Evolutionary conservation across 139 green algal species (phyloP).

Genomic region (Picocystis salinarum): DNA sequence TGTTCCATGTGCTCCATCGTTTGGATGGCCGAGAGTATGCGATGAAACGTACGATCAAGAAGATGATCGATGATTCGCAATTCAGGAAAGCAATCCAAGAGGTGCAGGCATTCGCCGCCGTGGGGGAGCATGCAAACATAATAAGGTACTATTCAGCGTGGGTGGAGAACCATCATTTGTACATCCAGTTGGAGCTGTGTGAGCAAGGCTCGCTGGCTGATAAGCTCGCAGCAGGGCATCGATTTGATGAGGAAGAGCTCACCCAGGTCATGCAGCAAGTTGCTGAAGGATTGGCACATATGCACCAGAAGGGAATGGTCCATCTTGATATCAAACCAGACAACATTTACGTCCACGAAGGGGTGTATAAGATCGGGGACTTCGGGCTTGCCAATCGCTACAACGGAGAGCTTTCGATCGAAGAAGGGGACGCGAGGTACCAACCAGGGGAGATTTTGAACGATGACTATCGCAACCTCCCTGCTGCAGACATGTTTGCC

Average conservation of each 20-base stretch:
- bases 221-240: background rate
- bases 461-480: slow-evolving; percentile 26
- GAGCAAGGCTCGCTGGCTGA: slow-evolving; percentile 3
- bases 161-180: slow-evolving; percentile 51
- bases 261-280: slow-evolving; percentile 6
- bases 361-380: slow-evolving; percentile 73
- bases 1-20: slow-evolving; percentile 43
- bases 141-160: slow-evolving; percentile 64
- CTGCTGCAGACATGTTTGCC: slow-evolving; percentile 78
- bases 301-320: slow-evolving; percentile 56
- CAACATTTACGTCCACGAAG: slow-evolving; percentile 54
- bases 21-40: slow-evolving; percentile 69
- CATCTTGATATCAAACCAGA: slow-evolving; percentile 92
- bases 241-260: slow-evolving; percentile 3
- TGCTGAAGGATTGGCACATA: slow-evolving; percentile 37
- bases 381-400: slow-evolving; percentile 57
- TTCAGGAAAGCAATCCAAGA: slow-evolving; percentile 37
- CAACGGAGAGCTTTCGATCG: background rate
- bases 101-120: slow-evolving; percentile 52
- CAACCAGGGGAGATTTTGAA: slow-evolving; percentile 62
- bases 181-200: slow-evolving; percentile 79
- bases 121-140: slow-evolving; percentile 52
- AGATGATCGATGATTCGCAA: slow-evolving; percentile 25
- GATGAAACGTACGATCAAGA: slow-evolving; percentile 49
- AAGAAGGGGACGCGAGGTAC: slow-evolving; percentile 71